phyloP scores from a whole-genome alignment of 208 protist genomes.

The Borovskyia barvae region DNA sequence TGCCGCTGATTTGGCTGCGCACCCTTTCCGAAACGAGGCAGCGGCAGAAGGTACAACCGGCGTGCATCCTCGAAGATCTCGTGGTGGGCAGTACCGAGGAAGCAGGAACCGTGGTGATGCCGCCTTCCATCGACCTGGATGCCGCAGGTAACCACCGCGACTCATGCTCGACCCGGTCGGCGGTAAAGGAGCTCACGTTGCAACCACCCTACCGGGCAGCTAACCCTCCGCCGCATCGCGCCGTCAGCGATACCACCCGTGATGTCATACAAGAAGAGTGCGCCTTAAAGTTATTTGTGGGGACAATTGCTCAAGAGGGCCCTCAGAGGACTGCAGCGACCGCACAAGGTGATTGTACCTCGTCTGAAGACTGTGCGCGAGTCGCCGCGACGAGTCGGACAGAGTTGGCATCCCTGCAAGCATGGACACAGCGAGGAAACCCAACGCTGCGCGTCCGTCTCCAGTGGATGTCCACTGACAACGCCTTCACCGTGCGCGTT shows the following conservation, averaged over 20 bases:
- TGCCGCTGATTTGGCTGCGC: constrained; percentile 8
- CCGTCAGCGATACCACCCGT: too few relatives aligned
- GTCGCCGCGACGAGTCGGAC: neutral
- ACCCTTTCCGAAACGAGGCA: neutral
- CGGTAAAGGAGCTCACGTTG: too few relatives aligned
- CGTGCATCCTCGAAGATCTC: constrained; percentile 3
- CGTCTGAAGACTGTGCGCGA: too few relatives aligned
- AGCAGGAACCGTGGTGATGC: neutral
- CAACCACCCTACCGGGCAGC: too few relatives aligned
- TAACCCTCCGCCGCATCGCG: too few relatives aligned
- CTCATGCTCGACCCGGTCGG: too few relatives aligned
- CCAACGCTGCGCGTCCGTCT: constrained; percentile 10
- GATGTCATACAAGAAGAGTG: too few relatives aligned
- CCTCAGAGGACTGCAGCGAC: too few relatives aligned
- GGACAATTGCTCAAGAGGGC: too few relatives aligned
- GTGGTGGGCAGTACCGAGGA: neutral
- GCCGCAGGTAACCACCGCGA: neutral
- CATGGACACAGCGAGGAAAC: constrained; percentile 8
- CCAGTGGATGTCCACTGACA: constrained; percentile 7
- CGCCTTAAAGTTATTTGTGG: too few relatives aligned
- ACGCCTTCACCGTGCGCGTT: constrained; percentile 4
- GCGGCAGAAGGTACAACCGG: neutral
- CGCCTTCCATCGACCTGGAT: neutral
- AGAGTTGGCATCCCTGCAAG: constrained; percentile 5
- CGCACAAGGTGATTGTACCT: too few relatives aligned